Conservation (phyloP, 1,284 basidiomycete genomes). For the Ustilago bromivora region DNA sequence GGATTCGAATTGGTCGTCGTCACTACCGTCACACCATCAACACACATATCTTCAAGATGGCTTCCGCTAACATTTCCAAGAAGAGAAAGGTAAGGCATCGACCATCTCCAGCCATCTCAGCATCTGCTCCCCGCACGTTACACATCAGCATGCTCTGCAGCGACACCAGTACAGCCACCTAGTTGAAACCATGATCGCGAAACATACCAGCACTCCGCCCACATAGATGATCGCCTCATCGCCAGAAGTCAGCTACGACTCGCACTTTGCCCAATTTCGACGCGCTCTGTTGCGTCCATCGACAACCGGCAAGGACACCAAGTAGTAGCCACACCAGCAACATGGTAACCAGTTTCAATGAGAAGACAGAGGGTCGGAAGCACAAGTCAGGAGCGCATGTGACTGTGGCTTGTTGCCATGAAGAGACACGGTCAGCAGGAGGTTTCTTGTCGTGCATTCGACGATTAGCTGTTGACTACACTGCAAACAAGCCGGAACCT, state of each 20-base stretch:
- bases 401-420: no score
- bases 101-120: slow-evolving; percentile 1
- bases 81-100: slow-evolving; percentile 65
- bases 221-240: not conserved
- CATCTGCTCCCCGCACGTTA: slow-evolving; percentile 4
- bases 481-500: not conserved
- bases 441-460: not conserved
- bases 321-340: not conserved
- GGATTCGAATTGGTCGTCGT: slow-evolving; percentile 24
- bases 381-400: no score
- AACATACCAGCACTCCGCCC: not conserved
- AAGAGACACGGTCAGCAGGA: no score
- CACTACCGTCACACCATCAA: slow-evolving; percentile 39
- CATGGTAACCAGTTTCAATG: no score
- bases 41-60: slow-evolving; percentile 59
- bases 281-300: not conserved
- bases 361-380: no score
- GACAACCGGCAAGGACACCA: not conserved
- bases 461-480: not conserved
- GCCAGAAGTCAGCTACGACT: not conserved
- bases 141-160: not conserved
- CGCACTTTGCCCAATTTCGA: not conserved
- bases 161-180: slow-evolving; percentile 1
- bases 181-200: not conserved
- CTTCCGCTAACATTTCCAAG: slow-evolving; percentile 68